These are phyloP conservation scores for Atkinsonella hypoxylon DNA, from an alignment of 2,329 filamentous ascomycete genomes.

Conservation along the genomic window DNA sequence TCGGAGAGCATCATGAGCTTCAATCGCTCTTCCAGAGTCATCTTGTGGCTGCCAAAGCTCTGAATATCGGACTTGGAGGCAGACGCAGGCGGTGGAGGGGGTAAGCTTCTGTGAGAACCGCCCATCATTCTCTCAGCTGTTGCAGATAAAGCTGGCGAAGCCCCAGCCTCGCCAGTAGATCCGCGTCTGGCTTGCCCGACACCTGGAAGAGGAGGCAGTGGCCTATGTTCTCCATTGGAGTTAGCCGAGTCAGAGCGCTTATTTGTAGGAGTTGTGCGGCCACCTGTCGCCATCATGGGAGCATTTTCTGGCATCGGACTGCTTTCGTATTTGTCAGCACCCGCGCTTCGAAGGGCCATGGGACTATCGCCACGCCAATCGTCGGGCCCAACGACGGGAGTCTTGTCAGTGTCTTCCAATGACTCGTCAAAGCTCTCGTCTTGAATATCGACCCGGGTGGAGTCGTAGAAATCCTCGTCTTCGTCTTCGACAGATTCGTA, in stretches of 20 bases:
- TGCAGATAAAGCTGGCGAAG: slow-evolving; percentile 53
- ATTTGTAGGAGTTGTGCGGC: slow-evolving; percentile 32
- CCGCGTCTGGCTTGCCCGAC: slow-evolving; percentile 29
- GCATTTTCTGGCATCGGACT: slow-evolving; percentile 52
- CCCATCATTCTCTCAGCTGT: slow-evolving; percentile 61
- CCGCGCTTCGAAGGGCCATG: slow-evolving; percentile 16
- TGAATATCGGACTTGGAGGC: slow-evolving; percentile 68
- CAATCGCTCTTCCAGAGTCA: slow-evolving; percentile 77
- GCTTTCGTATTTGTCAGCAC: slow-evolving; percentile 41
- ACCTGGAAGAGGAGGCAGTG: slow-evolving; percentile 75
- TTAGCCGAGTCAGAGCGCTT: slow-evolving; percentile 59
- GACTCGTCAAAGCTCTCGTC: slow-evolving; percentile 95
- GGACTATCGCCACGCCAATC: slow-evolving; percentile 76
- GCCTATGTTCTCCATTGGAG: slow-evolving; percentile 71
- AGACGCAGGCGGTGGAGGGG: slow-evolving; percentile 56
- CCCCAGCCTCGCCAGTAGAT: slow-evolving; percentile 35
- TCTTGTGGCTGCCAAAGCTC: slow-evolving; percentile 60
- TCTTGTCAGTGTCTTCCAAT: slow-evolving; percentile 91
- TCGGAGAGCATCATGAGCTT: slow-evolving; percentile 81
- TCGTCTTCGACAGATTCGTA: slow-evolving; percentile 75
- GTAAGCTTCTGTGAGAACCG: slow-evolving; percentile 54
- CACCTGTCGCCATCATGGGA: slow-evolving; percentile 30
- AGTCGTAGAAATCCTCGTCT: slow-evolving; percentile 48
- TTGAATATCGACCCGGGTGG: slow-evolving; percentile 24
- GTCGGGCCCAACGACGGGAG: slow-evolving; percentile 91